Conservation (phyloP, 768 basidiomycete species). For the Suillus subaureus region DNA sequence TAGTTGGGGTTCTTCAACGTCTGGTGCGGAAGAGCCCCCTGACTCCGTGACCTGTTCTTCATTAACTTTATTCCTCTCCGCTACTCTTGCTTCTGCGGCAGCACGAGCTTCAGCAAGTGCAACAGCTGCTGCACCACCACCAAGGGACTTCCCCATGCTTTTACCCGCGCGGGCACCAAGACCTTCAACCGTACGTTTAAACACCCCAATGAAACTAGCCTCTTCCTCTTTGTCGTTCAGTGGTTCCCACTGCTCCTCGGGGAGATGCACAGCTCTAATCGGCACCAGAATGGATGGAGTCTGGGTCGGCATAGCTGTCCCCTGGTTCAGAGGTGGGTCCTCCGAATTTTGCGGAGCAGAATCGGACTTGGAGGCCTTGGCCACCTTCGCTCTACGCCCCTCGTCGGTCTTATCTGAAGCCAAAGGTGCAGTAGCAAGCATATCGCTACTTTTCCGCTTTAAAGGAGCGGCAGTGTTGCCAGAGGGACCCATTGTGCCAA, state of each 20-base stretch:
- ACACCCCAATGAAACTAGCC: conserved; percentile 56
- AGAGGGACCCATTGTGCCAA: conserved; percentile 8
- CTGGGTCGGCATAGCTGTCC: not conserved
- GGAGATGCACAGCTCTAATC: conserved; percentile 9
- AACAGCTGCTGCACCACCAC: conserved; percentile 50
- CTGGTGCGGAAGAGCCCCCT: conserved; percentile 29
- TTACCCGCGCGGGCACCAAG: conserved; percentile 61
- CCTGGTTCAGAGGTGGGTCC: conserved; percentile 11
- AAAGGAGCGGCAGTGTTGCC: conserved; percentile 14
- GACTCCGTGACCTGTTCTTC: conserved; percentile 22
- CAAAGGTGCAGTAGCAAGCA: conserved; percentile 27
- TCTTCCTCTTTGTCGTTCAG: conserved; percentile 33
- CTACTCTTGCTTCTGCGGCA: conserved; percentile 70
- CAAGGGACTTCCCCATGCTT: conserved; percentile 63
- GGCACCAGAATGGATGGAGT: not conserved
- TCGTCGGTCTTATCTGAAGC: conserved; percentile 36
- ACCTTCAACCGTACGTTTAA: conserved; percentile 75
- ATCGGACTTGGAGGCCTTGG: conserved; percentile 46
- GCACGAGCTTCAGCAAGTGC: conserved; percentile 69
- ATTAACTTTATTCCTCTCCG: conserved; percentile 59
- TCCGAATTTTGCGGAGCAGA: conserved; percentile 24
- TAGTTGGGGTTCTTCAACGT: conserved; percentile 5
- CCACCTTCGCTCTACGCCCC: conserved; percentile 49
- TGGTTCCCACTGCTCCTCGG: conserved; percentile 21
- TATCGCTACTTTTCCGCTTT: conserved; percentile 72